Evolutionary conservation across 805 yeast genomes (phyloP).

Genomic region (Ogataea nitratoaversa): DNA sequence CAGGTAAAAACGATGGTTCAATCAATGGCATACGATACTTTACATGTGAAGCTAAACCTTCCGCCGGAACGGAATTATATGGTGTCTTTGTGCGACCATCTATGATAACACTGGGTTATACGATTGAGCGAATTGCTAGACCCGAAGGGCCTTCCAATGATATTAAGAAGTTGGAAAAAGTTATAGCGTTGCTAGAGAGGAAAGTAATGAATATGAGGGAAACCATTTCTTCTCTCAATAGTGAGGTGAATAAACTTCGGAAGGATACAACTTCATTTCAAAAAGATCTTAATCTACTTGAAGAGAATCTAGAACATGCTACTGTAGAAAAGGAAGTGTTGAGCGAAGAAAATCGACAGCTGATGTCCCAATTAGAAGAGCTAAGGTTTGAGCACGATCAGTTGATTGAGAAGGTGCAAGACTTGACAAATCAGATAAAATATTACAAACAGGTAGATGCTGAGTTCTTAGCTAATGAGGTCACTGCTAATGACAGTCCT

Average conservation of each 20-base stretch:
- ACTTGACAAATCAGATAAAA: background rate
- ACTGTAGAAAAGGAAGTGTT: conserved; percentile 44
- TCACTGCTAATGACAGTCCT: background rate
- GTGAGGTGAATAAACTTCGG: conserved; percentile 23
- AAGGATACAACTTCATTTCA: conserved; percentile 29
- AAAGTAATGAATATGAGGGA: conserved; percentile 36
- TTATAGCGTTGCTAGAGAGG: conserved; percentile 41
- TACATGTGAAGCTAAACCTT: too few species aligned
- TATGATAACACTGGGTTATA: too few species aligned
- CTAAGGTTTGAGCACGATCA: conserved; percentile 18
- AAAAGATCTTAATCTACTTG: conserved; percentile 10
- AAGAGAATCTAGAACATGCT: conserved; percentile 30
- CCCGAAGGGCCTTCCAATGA: too few species aligned
- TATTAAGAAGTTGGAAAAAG: conserved; percentile 19
- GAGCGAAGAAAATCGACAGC: conserved; percentile 29
- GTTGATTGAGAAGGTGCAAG: conserved; percentile 32
- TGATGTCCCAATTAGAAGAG: conserved; percentile 1
- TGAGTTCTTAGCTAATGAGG: background rate
- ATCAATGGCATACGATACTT: conserved; percentile 43
- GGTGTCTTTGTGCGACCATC: conserved; percentile 50
- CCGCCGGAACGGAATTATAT: conserved; percentile 30
- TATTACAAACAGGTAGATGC: background rate
- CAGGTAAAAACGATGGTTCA: conserved; percentile 48
- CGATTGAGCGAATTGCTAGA: too few species aligned
- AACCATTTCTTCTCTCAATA: conserved; percentile 27